These are phyloP conservation scores for Cystobasidium onofrii DNA, from an alignment of 768 basidiomycete genomes.

Conservation along the genomic window DNA sequence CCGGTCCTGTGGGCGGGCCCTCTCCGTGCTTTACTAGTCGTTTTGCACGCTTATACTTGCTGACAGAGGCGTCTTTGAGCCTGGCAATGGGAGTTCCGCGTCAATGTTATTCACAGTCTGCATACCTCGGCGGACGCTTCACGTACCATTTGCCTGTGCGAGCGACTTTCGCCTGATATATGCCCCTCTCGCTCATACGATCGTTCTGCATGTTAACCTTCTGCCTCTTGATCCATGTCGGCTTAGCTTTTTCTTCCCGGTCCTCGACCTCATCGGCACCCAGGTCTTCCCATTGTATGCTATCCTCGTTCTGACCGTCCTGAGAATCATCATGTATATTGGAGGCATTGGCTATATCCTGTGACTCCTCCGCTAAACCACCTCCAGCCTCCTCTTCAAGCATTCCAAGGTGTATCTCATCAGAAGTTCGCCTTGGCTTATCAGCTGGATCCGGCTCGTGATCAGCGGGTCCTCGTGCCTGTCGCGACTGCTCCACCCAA, in stretches of 20 bases:
- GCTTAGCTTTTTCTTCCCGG: background rate
- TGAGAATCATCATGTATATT: background rate
- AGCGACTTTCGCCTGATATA: slow-evolving; percentile 12
- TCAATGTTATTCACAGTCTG: background rate
- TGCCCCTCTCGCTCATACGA: slow-evolving; percentile 17
- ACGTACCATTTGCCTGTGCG: slow-evolving; percentile 15
- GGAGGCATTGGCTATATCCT: background rate
- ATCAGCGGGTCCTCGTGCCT: background rate
- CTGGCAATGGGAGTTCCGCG: background rate
- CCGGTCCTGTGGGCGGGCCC: background rate
- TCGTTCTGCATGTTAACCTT: slow-evolving; percentile 1
- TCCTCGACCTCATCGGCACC: background rate
- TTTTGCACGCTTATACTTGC: background rate
- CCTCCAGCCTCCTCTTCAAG: slow-evolving; percentile 11
- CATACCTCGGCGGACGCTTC: background rate
- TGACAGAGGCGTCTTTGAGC: background rate
- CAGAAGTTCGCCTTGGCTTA: background rate
- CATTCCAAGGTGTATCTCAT: background rate
- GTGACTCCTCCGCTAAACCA: background rate
- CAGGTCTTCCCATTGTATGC: slow-evolving; percentile 4
- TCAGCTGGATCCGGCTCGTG: background rate
- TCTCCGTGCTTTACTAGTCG: background rate
- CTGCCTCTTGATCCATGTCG: background rate
- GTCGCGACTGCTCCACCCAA: background rate
- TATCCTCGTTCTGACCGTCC: background rate